Conservation (phyloP, 495 filamentous ascomycete species). For the Talaromyces borbonicus region DNA sequence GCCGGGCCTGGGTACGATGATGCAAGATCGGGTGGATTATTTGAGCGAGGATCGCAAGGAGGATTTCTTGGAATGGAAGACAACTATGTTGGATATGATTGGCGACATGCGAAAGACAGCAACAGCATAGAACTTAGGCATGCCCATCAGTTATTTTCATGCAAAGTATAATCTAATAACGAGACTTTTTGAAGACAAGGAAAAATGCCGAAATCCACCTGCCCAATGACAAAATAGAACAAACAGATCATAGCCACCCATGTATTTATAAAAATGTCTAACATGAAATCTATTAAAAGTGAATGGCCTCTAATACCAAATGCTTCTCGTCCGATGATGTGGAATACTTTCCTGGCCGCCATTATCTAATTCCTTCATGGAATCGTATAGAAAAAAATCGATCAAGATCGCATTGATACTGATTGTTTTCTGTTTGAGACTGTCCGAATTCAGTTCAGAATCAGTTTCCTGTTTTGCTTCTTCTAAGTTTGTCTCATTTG, state of each 20-base stretch:
- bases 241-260: neutral
- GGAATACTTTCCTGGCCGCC: conserved; percentile 53
- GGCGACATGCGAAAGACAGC: conserved; percentile 13
- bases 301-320: conserved; percentile 68
- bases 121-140: no score
- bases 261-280: neutral
- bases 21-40: conserved; percentile 76
- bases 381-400: conserved; percentile 95
- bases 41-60: conserved; percentile 57
- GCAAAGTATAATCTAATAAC: no score
- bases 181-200: no score
- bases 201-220: neutral
- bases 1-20: conserved; percentile 64
- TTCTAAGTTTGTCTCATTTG: no score
- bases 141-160: no score
- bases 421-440: conserved; percentile 22
- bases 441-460: neutral
- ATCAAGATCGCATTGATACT: conserved; percentile 82
- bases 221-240: neutral
- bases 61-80: conserved; percentile 68
- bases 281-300: neutral
- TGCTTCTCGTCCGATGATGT: conserved; percentile 89
- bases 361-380: conserved; percentile 70
- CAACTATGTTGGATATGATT: conserved; percentile 43
- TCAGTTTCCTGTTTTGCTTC: conserved; percentile 12